phyloP scores from a whole-genome alignment of 441 rosid species.

The Populus hybrid region DNA sequence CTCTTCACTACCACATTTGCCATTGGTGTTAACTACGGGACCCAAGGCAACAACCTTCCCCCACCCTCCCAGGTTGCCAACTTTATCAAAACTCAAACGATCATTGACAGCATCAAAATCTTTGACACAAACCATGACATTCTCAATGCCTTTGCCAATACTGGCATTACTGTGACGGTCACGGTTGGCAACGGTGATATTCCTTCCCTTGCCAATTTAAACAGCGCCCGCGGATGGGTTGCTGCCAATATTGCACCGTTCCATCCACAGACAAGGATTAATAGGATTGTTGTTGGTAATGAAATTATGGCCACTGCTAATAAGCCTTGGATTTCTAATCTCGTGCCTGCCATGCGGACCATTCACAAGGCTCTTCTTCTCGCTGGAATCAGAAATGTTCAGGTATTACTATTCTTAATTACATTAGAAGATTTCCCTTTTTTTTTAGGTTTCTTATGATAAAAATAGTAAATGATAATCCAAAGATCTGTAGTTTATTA shows the following conservation, averaged over 20 bases:
- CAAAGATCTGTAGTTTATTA: neutral
- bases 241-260: conserved; percentile 38
- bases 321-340: conserved; percentile 38
- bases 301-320: conserved; percentile 55
- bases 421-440: neutral
- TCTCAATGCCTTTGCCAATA: conserved; percentile 56
- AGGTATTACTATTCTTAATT: conserved; percentile 22
- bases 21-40: conserved; percentile 79
- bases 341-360: conserved; percentile 62
- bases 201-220: conserved; percentile 37
- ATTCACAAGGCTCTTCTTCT: conserved; percentile 41
- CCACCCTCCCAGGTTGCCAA: conserved; percentile 58
- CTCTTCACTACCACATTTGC: conserved; percentile 22
- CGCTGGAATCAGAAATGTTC: conserved; percentile 37
- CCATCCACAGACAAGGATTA: conserved; percentile 43
- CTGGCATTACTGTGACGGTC: conserved; percentile 57
- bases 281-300: conserved; percentile 58
- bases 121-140: conserved; percentile 64
- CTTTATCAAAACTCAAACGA: conserved; percentile 57
- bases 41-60: conserved; percentile 66
- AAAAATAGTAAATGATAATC: neutral
- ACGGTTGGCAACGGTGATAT: conserved; percentile 62
- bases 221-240: conserved; percentile 52
- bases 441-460: neutral
- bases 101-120: conserved; percentile 55